Evolutionary conservation across 768 basidiomycete species (phyloP).

Genomic region (Leccinum fibrillosum): DNA sequence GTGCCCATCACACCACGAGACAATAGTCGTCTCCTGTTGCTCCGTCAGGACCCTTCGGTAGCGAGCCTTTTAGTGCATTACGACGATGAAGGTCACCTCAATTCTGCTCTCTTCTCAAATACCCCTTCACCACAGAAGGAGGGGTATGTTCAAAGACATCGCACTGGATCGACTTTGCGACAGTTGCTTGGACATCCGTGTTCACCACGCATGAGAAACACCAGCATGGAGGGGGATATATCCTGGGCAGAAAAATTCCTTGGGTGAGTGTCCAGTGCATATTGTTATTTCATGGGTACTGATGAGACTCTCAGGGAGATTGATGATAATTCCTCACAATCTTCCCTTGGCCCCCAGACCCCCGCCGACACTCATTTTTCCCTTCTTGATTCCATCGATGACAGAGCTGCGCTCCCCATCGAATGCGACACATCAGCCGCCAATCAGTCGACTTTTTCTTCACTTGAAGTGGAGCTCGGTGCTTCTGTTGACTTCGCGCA

Average conservation of each 20-base stretch:
- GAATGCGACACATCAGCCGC: slow-evolving; percentile 44
- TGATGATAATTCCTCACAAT: slow-evolving; percentile 39
- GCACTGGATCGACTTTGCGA: slow-evolving; percentile 70
- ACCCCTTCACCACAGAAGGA: slow-evolving; percentile 34
- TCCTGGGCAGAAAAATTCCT: slow-evolving; percentile 82
- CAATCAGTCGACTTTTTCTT: slow-evolving; percentile 50
- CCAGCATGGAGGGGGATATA: slow-evolving; percentile 66
- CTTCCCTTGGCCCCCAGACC: slow-evolving; percentile 52
- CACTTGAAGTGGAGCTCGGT: slow-evolving; percentile 74
- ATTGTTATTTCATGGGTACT: slow-evolving; percentile 2
- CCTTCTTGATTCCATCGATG: slow-evolving; percentile 37
- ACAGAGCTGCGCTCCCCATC: slow-evolving; percentile 40
- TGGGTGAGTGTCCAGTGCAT: slow-evolving; percentile 40
- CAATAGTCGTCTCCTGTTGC: slow-evolving; percentile 50
- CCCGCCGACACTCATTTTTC: slow-evolving; percentile 42
- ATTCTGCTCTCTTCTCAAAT: slow-evolving; percentile 63
- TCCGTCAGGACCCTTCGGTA: slow-evolving; percentile 78
- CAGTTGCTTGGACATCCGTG: slow-evolving; percentile 62
- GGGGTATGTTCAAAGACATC: slow-evolving; percentile 52
- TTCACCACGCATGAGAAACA: slow-evolving; percentile 26
- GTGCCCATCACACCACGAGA: slow-evolving; percentile 42
- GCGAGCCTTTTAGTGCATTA: slow-evolving; percentile 71
- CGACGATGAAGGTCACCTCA: slow-evolving; percentile 66
- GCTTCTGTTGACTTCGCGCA: slow-evolving; percentile 39
- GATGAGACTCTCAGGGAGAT: slow-evolving; percentile 38